Conservation (phyloP, 1,284 basidiomycete species). For the Cryptococcus sp. region DNA sequence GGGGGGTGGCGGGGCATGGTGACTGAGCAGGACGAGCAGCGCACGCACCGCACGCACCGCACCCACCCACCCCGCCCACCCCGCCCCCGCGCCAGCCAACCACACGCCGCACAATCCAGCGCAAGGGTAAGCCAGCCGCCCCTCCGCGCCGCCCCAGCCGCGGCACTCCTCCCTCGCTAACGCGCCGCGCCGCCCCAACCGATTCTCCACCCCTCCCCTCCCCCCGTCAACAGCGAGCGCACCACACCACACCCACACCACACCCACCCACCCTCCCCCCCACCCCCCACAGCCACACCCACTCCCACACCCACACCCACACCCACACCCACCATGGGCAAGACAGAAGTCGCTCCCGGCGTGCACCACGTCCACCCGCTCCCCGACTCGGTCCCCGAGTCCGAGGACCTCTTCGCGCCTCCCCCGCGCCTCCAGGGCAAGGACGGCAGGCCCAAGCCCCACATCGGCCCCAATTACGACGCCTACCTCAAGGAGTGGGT, state of each 20-base stretch:
- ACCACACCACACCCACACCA: neutral
- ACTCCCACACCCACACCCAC: no score
- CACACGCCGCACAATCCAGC: neutral
- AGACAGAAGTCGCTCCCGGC: constrained; percentile 9
- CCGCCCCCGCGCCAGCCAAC: no score
- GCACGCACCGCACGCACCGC: neutral
- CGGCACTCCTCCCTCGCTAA: neutral
- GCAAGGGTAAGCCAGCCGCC: neutral
- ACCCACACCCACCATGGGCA: constrained; percentile 5
- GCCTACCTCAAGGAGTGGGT: constrained; percentile 68
- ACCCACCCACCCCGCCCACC: no score
- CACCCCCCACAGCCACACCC: neutral
- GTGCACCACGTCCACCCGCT: constrained; percentile 33
- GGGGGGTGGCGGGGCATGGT: neutral
- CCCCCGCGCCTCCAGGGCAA: constrained; percentile 40
- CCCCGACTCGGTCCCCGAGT: constrained; percentile 35
- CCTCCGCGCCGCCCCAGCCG: neutral
- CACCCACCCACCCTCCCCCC: neutral
- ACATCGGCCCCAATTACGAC: constrained; percentile 69
- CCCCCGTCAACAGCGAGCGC: no score
- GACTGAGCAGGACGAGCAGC: neutral
- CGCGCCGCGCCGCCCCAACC: neutral
- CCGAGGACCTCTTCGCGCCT: constrained; percentile 40
- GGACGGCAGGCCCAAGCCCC: constrained; percentile 52
- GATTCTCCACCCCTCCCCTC: neutral